Percentiles rank a stretch among this genome's conserved stretches.
Evolutionary conservation across 352 stramenopile genomes (phyloP).

Genomic region (Phytophthora ramorum): DNA sequence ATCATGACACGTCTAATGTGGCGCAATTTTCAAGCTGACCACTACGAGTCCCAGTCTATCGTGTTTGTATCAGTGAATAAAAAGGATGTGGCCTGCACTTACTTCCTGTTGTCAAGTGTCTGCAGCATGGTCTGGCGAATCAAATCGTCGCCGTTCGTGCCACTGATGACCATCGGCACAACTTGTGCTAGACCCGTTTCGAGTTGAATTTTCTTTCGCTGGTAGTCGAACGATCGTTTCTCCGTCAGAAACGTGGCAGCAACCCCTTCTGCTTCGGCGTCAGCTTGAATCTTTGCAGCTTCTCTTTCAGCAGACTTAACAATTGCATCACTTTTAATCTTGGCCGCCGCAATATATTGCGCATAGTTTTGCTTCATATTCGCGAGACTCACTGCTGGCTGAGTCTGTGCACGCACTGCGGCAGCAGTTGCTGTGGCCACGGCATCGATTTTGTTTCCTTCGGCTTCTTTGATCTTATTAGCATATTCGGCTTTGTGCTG

Average conservation of each 20-base stretch:
- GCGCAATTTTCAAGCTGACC: too few relatives aligned
- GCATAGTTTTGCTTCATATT: slow-evolving; percentile 59
- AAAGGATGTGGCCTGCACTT: too few relatives aligned
- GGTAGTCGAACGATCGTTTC: slow-evolving; percentile 77
- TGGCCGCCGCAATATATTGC: slow-evolving; percentile 62
- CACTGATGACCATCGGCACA: slow-evolving; percentile 76
- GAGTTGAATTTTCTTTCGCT: slow-evolving; percentile 66
- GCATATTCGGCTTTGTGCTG: slow-evolving; percentile 49
- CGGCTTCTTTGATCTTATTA: slow-evolving; percentile 69
- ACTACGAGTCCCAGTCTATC: too few relatives aligned
- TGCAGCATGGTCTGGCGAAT: slow-evolving; percentile 70
- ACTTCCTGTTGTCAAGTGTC: slow-evolving; percentile 41
- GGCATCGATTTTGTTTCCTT: slow-evolving; percentile 64
- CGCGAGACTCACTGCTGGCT: slow-evolving; percentile 52
- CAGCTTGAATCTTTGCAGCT: slow-evolving; percentile 48
- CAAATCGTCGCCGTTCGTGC: slow-evolving; percentile 81
- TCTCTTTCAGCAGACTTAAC: slow-evolving; percentile 66
- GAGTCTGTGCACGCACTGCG: slow-evolving; percentile 57
- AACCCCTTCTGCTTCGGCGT: slow-evolving; percentile 57
- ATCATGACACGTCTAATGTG: too few relatives aligned
- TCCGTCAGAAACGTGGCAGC: slow-evolving; percentile 57
- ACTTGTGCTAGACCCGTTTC: slow-evolving; percentile 59
- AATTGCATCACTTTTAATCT: slow-evolving; percentile 61
- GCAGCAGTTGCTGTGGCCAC: slow-evolving; percentile 49
- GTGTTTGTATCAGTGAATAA: too few relatives aligned